Conservation (phyloP, 1,139 yeast genomes). For the Diutina sp. region DNA sequence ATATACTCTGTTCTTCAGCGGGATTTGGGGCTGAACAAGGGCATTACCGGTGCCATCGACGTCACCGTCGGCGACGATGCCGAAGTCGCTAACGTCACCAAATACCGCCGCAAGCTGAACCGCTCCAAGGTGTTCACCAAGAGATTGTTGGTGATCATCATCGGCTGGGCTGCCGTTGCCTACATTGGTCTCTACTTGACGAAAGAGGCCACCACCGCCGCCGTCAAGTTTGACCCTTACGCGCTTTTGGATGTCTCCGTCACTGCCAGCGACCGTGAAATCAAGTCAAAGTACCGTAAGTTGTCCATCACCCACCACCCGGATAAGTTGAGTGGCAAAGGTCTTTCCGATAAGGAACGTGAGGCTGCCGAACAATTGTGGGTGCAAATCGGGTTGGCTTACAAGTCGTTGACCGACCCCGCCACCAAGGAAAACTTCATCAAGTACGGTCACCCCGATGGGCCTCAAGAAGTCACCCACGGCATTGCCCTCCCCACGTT, state of each 20-base stretch:
- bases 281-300: constrained; percentile 76
- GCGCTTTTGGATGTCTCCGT: constrained; percentile 65
- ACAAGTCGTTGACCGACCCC: constrained; percentile 90
- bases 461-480: constrained; percentile 88
- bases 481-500: constrained; percentile 95
- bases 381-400: constrained; percentile 81
- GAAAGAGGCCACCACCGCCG: constrained; percentile 29
- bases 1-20: constrained; percentile 14
- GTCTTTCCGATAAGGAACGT: constrained; percentile 44
- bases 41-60: constrained; percentile 20
- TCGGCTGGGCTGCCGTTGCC: constrained; percentile 61
- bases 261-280: constrained; percentile 59
- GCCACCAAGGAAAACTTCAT: constrained; percentile 68
- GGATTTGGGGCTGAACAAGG: constrained; percentile 12
- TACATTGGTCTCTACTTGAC: constrained; percentile 36
- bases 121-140: constrained; percentile 30
- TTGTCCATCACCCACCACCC: constrained; percentile 86
- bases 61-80: constrained; percentile 14
- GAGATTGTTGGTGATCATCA: constrained; percentile 29
- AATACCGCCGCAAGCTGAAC: constrained; percentile 24
- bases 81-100: constrained; percentile 13
- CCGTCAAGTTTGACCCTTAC: constrained; percentile 71
- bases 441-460: constrained; percentile 95
- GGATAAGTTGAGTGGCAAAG: constrained; percentile 65
- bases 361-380: constrained; percentile 58